Percentiles rank a stretch among this genome's conserved stretches.
phyloP scores from a whole-genome alignment of 2,329 filamentous ascomycete species.

The Phialophora expanda region DNA sequence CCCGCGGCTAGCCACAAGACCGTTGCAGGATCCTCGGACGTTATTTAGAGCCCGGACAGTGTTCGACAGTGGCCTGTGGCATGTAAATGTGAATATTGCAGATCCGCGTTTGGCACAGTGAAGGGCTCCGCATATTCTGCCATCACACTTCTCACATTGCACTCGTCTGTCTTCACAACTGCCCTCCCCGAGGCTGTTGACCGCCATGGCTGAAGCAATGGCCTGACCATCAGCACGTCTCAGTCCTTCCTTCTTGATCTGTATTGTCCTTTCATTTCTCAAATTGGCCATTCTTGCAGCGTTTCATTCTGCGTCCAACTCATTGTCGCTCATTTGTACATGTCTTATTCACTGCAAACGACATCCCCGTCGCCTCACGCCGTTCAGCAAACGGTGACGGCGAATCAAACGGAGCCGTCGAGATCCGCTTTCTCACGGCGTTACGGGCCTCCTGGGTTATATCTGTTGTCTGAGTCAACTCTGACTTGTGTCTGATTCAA shows the following conservation, averaged over 20 bases:
- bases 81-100: neutral
- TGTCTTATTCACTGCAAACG: neutral
- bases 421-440: neutral
- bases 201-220: constrained; percentile 12
- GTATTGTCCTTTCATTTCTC: constrained; percentile 5
- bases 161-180: constrained; percentile 14
- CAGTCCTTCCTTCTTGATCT: neutral
- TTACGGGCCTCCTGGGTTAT: neutral
- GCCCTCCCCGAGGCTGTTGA: neutral
- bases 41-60: neutral
- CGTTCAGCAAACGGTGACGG: constrained; percentile 1
- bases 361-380: neutral
- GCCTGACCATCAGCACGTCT: neutral
- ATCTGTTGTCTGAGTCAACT: neutral
- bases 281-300: neutral
- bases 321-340: constrained; percentile 2
- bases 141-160: constrained; percentile 5
- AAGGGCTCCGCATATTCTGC: constrained; percentile 18
- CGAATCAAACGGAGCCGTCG: constrained; percentile 6
- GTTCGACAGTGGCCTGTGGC: neutral
- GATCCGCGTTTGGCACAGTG: constrained; percentile 8
- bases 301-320: constrained; percentile 10
- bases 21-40: neutral
- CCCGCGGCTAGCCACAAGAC: neutral
- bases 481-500: constrained; percentile 6